Conservation (phyloP, 768 basidiomycete genomes). For the Tylopilus sp. region DNA sequence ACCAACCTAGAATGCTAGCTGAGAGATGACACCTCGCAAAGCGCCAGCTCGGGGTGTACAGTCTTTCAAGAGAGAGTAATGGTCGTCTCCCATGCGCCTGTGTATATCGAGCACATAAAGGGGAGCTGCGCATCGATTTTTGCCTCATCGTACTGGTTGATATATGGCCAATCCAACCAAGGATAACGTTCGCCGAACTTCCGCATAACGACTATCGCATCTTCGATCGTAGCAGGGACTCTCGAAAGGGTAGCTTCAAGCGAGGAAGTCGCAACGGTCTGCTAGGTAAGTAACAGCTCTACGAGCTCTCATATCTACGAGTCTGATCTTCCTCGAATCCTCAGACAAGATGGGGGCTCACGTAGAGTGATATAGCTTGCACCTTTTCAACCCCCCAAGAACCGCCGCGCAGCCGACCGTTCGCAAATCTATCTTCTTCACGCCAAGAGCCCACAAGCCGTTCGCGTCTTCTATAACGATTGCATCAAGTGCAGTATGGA, state of each 20-base stretch:
- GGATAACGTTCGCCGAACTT: constrained; percentile 13
- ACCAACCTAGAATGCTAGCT: not conserved
- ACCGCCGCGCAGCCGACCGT: constrained; percentile 1
- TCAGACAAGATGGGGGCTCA: constrained; percentile 7
- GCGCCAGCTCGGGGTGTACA: constrained; percentile 11
- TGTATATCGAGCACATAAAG: constrained; percentile 17
- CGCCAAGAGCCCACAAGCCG: not conserved
- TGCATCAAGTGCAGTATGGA: constrained; percentile 3
- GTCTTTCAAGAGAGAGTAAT: constrained; percentile 5
- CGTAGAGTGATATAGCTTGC: constrained; percentile 6
- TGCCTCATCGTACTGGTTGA: constrained; percentile 5
- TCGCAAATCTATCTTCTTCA: constrained; percentile 1
- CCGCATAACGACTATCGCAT: constrained; percentile 14
- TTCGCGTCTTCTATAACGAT: not conserved
- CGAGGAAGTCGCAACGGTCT: constrained; percentile 6
- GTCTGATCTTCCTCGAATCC: constrained; percentile 2
- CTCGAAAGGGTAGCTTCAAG: constrained; percentile 14
- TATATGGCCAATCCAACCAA: constrained; percentile 20
- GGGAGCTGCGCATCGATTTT: constrained; percentile 12
- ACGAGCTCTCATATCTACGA: constrained; percentile 7
- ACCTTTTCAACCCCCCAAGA: no score
- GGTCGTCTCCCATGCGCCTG: constrained; percentile 12
- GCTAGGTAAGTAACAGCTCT: constrained; percentile 5
- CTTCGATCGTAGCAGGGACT: constrained; percentile 17
- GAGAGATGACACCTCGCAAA: constrained; percentile 5